Base-by-base conservation (phyloP, 164 flowering plant species). In the Saururus chinensis region DNA sequence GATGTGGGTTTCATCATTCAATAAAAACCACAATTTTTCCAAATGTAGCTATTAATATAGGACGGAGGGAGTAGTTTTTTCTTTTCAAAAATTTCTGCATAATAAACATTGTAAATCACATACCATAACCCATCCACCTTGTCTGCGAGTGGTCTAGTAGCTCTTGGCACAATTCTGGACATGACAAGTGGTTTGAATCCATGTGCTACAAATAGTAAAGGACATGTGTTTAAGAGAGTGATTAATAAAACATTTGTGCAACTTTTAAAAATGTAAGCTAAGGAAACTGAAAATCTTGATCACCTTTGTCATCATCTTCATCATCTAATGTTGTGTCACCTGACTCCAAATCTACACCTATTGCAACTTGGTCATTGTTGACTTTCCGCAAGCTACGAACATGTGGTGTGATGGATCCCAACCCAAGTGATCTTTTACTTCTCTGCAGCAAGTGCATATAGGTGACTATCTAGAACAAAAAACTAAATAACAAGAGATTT, bases 251-350 rank as follows among this genome's bases (percentile, higher is more conserved):
- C 20, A 51, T 22, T 49, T 24, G 1, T 25, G 24, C 37, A 30
- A 25, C 12, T 21, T 20, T 22, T 42, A 22, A n/a, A n/a, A n/a
- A 60, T 24, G 17, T 8, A 24, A n/a, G 10, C 16, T 9, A 57
- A 14, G 19, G 11, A 53, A 10, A 40, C 0, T 9, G 59, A 58
- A 25, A 57, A 53, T 35, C 42, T 37, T 45, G 60, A n/a, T 71
- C 62, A 89, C 99, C 92, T 87, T 95, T 95, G 73, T 95, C 97
- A 67, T 93, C 99, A 64, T 95, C 99, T 71, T 83, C 96, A 70
- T 89, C 70, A 59, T 82, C 87, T 64, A 87, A 42, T 25, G 70
- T 68, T 62, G 61, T 60, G 55, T 64, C 68, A 61, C 58, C 79
- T 26, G 81, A 74, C 75, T 90, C 90, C 61, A 67, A 54, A 73